phyloP scores from a whole-genome alignment of 73 alveolate species.

The Uronychia setigera region DNA sequence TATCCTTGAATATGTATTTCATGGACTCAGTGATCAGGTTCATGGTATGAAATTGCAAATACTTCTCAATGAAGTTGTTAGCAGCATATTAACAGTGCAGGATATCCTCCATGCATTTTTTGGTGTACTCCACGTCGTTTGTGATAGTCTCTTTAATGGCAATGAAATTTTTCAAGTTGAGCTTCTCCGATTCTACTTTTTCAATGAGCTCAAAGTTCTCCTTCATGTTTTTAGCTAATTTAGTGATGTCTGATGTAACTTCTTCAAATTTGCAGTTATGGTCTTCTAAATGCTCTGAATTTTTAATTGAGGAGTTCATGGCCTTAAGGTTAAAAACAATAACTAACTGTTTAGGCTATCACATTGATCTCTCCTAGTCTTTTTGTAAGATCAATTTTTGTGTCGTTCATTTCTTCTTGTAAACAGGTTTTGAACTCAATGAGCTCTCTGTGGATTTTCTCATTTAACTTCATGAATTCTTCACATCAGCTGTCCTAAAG shows the following conservation, averaged over 20 bases:
- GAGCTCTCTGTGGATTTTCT: background rate
- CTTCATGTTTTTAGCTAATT: background rate
- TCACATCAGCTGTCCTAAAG: background rate
- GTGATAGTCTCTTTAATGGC: background rate
- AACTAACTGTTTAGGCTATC: background rate
- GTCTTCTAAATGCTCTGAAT: background rate
- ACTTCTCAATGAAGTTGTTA: background rate
- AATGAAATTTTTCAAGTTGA: too few species aligned
- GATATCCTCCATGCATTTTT: background rate
- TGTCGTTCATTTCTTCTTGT: background rate
- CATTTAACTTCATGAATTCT: background rate
- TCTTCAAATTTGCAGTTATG: background rate
- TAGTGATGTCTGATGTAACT: background rate
- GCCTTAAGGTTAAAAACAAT: background rate
- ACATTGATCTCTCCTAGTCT: background rate
- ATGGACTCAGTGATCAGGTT: background rate
- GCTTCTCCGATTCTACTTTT: background rate
- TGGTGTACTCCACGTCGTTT: background rate
- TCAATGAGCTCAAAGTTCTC: background rate
- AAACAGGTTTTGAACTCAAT: background rate
- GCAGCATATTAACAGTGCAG: background rate
- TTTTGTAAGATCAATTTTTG: background rate
- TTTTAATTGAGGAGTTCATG: background rate
- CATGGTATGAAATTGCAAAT: background rate
- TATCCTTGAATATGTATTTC: background rate